These are phyloP conservation scores for Casuarina equisetifolia DNA, from an alignment of 306 rosid genomes.

Conservation along the genomic window DNA sequence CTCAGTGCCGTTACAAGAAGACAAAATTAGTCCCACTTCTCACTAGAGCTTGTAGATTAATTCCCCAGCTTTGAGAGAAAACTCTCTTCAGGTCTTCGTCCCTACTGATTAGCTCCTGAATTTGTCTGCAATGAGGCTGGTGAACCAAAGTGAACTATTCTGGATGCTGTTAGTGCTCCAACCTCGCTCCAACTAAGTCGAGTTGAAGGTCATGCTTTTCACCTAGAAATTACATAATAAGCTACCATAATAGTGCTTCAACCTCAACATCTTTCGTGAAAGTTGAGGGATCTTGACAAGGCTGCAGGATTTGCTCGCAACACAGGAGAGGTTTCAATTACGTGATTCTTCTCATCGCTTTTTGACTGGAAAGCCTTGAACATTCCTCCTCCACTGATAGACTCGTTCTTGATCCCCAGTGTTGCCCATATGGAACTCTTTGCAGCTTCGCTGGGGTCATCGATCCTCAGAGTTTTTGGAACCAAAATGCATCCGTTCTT, in stretches of 20 bases:
- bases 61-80: slow-evolving; percentile 33
- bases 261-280: slow-evolving; percentile 64
- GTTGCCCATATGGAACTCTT: slow-evolving; percentile 95
- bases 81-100: slow-evolving; percentile 24
- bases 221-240: slow-evolving; percentile 1
- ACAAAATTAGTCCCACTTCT: slow-evolving; percentile 40
- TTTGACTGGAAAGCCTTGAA: slow-evolving; percentile 70
- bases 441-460: slow-evolving; percentile 85
- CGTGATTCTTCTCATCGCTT: slow-evolving; percentile 41
- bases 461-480: slow-evolving; percentile 86
- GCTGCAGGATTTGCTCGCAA: slow-evolving; percentile 92
- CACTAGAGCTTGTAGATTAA: slow-evolving; percentile 38
- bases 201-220: slow-evolving; percentile 24
- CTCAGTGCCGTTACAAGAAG: slow-evolving; percentile 36
- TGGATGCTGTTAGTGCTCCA: slow-evolving; percentile 40
- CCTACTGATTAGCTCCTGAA: not conserved
- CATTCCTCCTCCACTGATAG: slow-evolving; percentile 52
- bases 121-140: slow-evolving; percentile 20
- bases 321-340: slow-evolving; percentile 49
- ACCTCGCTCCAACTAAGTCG: slow-evolving; percentile 27
- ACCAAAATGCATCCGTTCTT: slow-evolving; percentile 67
- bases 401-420: slow-evolving; percentile 85
- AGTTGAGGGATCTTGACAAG: slow-evolving; percentile 72
- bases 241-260: not conserved
- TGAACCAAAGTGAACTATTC: slow-evolving; percentile 31